phyloP scores from a whole-genome alignment of 441 rosid genomes.

The Gossypium trilobum region DNA sequence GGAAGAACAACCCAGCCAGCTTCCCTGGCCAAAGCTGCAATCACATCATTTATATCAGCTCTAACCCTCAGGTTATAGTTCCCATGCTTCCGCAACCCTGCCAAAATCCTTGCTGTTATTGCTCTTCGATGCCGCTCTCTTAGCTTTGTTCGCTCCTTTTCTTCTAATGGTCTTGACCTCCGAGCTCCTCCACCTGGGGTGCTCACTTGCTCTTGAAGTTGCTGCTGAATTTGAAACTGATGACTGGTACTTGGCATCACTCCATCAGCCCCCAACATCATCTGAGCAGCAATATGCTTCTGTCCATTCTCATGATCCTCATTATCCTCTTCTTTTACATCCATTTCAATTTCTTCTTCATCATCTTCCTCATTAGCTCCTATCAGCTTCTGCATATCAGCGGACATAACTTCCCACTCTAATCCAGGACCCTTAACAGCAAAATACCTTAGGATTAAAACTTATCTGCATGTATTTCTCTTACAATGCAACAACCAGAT shows the following conservation, averaged over 20 bases:
- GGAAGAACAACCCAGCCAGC: slow-evolving; percentile 99
- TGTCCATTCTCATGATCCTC: slow-evolving; percentile 42
- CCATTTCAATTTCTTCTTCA: slow-evolving; percentile 80
- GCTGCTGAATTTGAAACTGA: slow-evolving; percentile 54
- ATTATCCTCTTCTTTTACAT: slow-evolving; percentile 77
- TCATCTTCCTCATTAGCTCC: slow-evolving; percentile 80
- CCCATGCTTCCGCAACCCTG: slow-evolving; percentile 95
- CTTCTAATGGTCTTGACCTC: slow-evolving; percentile 80
- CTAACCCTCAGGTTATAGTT: slow-evolving; percentile 96
- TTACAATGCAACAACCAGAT: slow-evolving; percentile 12
- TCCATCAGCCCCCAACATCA: slow-evolving; percentile 44
- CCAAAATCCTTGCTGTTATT: slow-evolving; percentile 91
- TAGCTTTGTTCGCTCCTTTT: slow-evolving; percentile 92
- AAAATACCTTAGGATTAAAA: slow-evolving; percentile 21
- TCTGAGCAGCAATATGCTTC: slow-evolving; percentile 34
- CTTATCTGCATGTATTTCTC: slow-evolving; percentile 11
- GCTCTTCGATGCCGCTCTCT: slow-evolving; percentile 97
- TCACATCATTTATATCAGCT: slow-evolving; percentile 98
- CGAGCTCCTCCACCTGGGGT: slow-evolving; percentile 70
- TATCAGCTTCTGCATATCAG: slow-evolving; percentile 67
- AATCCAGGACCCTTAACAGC: slow-evolving; percentile 13
- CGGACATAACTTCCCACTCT: slow-evolving; percentile 41
- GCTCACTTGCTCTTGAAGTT: slow-evolving; percentile 66
- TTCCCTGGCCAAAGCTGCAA: slow-evolving; percentile 97
- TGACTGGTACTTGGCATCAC: slow-evolving; percentile 36